A percentile compares a stretch with the other conserved stretches of the same genome.
Evolutionary conservation across 2,329 filamentous ascomycete species (phyloP).

Genomic region (Phaeoacremonium minimum): DNA sequence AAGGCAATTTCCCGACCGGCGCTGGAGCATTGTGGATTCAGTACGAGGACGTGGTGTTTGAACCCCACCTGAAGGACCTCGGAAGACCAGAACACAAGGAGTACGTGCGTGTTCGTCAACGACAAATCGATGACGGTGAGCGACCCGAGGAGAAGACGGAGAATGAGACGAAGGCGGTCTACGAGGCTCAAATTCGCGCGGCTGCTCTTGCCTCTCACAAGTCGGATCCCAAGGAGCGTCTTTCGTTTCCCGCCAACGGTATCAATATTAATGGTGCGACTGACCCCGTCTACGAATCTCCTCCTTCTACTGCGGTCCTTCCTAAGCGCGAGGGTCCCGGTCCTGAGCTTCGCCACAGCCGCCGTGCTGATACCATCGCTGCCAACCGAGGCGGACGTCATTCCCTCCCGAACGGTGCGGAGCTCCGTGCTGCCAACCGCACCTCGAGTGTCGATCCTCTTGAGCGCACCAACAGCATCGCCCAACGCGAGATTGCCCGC

Average conservation of each 20-base stretch:
- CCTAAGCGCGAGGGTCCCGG: slow-evolving; percentile 17
- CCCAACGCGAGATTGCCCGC: slow-evolving; percentile 46
- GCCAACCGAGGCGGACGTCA: slow-evolving; percentile 22
- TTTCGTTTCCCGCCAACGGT: slow-evolving; percentile 12
- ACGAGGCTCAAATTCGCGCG: slow-evolving; percentile 39
- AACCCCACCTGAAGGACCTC: slow-evolving; percentile 48
- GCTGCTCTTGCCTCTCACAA: slow-evolving; percentile 25
- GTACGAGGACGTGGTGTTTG: slow-evolving; percentile 57
- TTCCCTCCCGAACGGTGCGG: slow-evolving; percentile 25
- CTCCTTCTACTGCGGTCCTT: background rate
- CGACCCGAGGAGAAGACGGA: slow-evolving; percentile 35
- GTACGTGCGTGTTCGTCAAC: slow-evolving; percentile 58
- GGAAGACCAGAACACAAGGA: slow-evolving; percentile 56
- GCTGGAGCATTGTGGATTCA: slow-evolving; percentile 59
- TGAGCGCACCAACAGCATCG: slow-evolving; percentile 44
- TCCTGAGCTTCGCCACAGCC: slow-evolving; percentile 38
- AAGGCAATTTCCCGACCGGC: slow-evolving; percentile 57
- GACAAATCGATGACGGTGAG: slow-evolving; percentile 52
- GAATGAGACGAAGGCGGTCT: slow-evolving; percentile 49
- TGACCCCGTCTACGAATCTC: slow-evolving; percentile 2
- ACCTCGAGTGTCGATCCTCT: slow-evolving; percentile 25
- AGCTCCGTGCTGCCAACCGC: slow-evolving; percentile 28
- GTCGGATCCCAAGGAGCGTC: slow-evolving; percentile 13
- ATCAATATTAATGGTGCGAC: slow-evolving; percentile 1
- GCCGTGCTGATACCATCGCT: slow-evolving; percentile 30